phyloP scores from a whole-genome alignment of 1,284 basidiomycete species.

The Fomitopsis schrenkii region DNA sequence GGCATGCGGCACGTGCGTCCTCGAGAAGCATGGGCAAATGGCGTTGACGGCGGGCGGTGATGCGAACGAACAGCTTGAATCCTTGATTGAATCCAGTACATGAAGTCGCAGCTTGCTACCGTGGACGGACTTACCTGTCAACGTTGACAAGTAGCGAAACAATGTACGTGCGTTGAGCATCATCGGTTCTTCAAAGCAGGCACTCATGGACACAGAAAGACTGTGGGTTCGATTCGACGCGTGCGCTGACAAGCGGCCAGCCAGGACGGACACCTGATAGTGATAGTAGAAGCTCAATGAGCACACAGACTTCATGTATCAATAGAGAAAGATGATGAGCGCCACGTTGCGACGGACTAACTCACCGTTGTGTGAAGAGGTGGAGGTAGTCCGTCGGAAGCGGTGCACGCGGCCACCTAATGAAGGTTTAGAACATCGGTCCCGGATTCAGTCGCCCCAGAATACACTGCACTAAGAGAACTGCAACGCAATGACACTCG shows the following conservation, averaged over 20 bases:
- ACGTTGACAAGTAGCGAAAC: too few relatives aligned
- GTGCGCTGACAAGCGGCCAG: not conserved
- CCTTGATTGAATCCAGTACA: too few relatives aligned
- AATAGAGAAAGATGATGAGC: not conserved
- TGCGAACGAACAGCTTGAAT: too few relatives aligned
- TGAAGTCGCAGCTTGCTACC: too few relatives aligned
- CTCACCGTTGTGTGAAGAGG: not conserved
- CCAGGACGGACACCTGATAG: not conserved
- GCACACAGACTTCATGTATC: not conserved
- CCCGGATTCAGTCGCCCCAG: not conserved
- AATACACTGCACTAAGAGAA: not conserved
- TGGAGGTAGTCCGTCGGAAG: not conserved
- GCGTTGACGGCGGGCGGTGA: too few relatives aligned
- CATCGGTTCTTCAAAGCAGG: too few relatives aligned
- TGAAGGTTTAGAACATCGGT: not conserved
- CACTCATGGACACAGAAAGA: not conserved
- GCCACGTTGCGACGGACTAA: not conserved
- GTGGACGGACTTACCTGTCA: not conserved
- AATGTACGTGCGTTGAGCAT: too few relatives aligned
- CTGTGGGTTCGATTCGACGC: not conserved
- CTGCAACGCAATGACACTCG: not conserved
- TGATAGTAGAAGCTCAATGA: not conserved
- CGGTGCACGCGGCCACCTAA: not conserved
- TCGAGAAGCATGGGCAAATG: too few relatives aligned
- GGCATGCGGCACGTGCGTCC: too few relatives aligned